These are phyloP conservation scores for Monilinia fructigena DNA, from an alignment of 2,329 filamentous ascomycete species.

Conservation along the genomic window DNA sequence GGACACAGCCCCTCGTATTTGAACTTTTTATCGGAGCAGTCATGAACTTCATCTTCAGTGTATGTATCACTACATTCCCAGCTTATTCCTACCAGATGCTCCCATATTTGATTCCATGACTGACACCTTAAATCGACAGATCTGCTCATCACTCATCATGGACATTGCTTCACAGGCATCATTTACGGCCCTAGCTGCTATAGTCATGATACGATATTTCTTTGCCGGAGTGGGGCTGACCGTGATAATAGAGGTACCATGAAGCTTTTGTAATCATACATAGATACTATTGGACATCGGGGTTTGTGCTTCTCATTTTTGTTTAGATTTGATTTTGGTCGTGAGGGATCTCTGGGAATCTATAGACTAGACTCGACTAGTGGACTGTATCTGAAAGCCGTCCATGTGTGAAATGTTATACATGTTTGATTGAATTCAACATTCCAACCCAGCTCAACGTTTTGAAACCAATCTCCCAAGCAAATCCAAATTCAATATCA, in stretches of 20 bases:
- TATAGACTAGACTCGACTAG: too few species aligned
- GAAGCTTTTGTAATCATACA: background rate
- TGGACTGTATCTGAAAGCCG: too few species aligned
- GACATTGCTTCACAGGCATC: slow-evolving; percentile 20
- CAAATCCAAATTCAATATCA: too few species aligned
- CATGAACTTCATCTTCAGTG: background rate
- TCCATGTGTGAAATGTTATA: too few species aligned
- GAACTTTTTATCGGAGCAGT: background rate
- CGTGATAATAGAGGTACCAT: background rate
- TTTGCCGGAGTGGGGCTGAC: slow-evolving; percentile 19
- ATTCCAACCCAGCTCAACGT: too few species aligned
- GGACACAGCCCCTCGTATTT: background rate
- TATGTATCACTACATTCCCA: background rate
- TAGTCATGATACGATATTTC: slow-evolving; percentile 20
- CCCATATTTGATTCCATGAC: background rate
- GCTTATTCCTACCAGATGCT: background rate
- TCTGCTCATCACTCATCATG: background rate
- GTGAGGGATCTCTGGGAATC: too few species aligned
- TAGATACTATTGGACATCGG: background rate
- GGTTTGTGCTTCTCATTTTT: background rate
- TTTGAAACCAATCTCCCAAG: too few species aligned
- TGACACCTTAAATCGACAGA: background rate
- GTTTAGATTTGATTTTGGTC: background rate
- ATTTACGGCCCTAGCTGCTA: slow-evolving; percentile 20
- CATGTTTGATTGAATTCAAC: too few species aligned